Conservation (phyloP, 1,284 basidiomycete species). For the Phellinidium pouzarii region DNA sequence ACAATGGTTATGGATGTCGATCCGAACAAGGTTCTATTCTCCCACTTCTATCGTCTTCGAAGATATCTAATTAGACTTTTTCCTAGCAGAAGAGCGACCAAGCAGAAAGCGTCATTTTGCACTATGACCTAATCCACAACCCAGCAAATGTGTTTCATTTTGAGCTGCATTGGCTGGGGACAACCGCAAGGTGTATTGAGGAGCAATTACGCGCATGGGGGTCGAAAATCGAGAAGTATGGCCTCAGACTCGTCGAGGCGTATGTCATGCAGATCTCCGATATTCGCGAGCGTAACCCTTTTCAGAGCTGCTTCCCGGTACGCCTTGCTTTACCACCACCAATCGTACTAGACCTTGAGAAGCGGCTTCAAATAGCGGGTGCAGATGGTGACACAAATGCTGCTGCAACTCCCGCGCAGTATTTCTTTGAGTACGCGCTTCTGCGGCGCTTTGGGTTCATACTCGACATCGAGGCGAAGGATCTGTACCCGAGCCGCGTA, state of each 20-base stretch:
- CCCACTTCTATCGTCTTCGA: background rate
- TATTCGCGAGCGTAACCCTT: slow-evolving; percentile 75
- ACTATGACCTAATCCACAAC: slow-evolving; percentile 91
- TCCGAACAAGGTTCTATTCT: slow-evolving; percentile 52
- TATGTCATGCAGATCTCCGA: slow-evolving; percentile 86
- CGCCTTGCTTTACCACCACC: slow-evolving; percentile 70
- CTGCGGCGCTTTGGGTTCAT: slow-evolving; percentile 76
- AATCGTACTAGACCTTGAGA: slow-evolving; percentile 59
- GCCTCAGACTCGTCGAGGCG: slow-evolving; percentile 88
- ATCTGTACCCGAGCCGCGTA: slow-evolving; percentile 69
- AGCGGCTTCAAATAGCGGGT: slow-evolving; percentile 43
- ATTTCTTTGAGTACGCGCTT: slow-evolving; percentile 80
- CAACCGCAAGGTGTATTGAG: slow-evolving; percentile 93
- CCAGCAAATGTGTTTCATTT: slow-evolving; percentile 89
- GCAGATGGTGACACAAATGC: background rate
- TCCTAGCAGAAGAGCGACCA: slow-evolving; percentile 67
- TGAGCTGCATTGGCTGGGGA: slow-evolving; percentile 96
- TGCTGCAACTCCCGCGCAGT: slow-evolving; percentile 40
- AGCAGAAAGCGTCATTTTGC: slow-evolving; percentile 81
- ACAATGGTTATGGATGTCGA: slow-evolving; percentile 87
- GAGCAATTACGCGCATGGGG: slow-evolving; percentile 84
- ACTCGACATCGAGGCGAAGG: slow-evolving; percentile 78
- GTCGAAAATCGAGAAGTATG: slow-evolving; percentile 82
- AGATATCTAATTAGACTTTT: background rate
- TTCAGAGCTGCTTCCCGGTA: slow-evolving; percentile 83